phyloP scores from a whole-genome alignment of 495 filamentous ascomycete species.

The Trypethelium eluteriae region DNA sequence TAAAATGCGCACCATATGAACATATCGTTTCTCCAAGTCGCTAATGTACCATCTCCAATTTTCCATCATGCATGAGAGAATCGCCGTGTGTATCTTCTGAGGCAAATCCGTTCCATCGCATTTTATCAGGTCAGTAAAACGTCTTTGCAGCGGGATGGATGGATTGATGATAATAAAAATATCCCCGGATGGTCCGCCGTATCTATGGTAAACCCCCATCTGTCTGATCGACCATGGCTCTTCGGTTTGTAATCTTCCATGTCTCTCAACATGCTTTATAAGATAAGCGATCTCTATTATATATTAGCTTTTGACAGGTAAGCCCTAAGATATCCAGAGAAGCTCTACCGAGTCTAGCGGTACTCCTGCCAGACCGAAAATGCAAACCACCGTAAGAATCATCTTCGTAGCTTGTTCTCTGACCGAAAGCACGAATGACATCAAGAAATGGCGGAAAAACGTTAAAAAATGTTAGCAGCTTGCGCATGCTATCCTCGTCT shows the following conservation, averaged over 20 bases:
- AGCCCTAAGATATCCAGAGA: not conserved
- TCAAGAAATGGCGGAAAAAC: conserved; percentile 4
- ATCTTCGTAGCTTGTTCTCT: not conserved
- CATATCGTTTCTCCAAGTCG: not conserved
- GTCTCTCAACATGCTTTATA: not conserved
- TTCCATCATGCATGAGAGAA: conserved; percentile 1
- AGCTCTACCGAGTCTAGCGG: not conserved
- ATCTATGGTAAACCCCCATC: not conserved
- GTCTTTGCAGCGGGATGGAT: not conserved
- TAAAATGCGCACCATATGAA: not conserved
- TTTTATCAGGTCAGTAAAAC: not conserved
- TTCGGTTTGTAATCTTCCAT: not conserved
- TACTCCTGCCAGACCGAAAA: not conserved
- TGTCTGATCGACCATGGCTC: not conserved
- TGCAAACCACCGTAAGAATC: not conserved
- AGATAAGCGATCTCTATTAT: not conserved
- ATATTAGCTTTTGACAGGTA: not conserved
- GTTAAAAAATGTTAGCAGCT: not conserved
- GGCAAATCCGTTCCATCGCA: not conserved
- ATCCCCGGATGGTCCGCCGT: not conserved
- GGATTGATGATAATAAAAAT: not conserved
- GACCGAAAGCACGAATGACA: not conserved
- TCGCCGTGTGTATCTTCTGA: not conserved
- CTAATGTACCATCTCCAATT: conserved; percentile 11
- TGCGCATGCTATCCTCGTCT: conserved; percentile 1